Base-by-base conservation (phyloP, 768 basidiomycete genomes). In the Boletus rufocinnamomeus region DNA sequence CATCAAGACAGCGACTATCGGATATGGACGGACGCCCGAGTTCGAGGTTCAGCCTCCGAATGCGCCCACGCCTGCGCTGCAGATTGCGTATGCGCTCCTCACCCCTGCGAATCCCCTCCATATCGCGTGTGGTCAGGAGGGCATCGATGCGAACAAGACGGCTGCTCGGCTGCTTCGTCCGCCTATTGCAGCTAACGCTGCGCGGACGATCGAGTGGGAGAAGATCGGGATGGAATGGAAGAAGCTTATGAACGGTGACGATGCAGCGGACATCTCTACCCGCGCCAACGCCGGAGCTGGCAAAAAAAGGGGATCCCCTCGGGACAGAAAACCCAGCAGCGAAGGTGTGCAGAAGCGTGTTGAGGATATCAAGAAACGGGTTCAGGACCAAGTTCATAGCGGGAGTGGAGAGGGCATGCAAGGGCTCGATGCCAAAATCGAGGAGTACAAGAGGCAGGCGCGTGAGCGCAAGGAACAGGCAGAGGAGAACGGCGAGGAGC, bases 1-100 rank as follows among this genome's bases (percentile, higher is more conserved):
- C 23, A 80, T 86, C 52, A 73, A 72, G 27, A 75, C 75, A 6
- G 84, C 85, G 0, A 67, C 66, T 13, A 69, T 81, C 19, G 85
- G 83, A 4, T 85, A 84, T 55, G 77, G 67, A 2, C 76, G 71
- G 2, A 27, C 62, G 13, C 82, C 84, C 4, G 75, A 76, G 11
- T 85, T 83, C 63, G 74, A 76, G 53, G 60, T 80, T 10, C 65
- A 71, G 16, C 80, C 83, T 5, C 75, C 74, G 0, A 76, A 76
- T 13, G 77, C 84, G 58, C 76, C 75, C 7, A 71, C 72, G 16
- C 67, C 72, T 47, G 62, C 66, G 13, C 74, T 77, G 60, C 75
- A 82, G 40, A 79, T 85, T 30, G 76, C 74, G 10, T 67, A 72
- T 53, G 81, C 78, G 34, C 63, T 85, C 21, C 72, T 75, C 13